phyloP scores from a whole-genome alignment of 495 filamentous ascomycete genomes.

The Annulohypoxylon nitens region DNA sequence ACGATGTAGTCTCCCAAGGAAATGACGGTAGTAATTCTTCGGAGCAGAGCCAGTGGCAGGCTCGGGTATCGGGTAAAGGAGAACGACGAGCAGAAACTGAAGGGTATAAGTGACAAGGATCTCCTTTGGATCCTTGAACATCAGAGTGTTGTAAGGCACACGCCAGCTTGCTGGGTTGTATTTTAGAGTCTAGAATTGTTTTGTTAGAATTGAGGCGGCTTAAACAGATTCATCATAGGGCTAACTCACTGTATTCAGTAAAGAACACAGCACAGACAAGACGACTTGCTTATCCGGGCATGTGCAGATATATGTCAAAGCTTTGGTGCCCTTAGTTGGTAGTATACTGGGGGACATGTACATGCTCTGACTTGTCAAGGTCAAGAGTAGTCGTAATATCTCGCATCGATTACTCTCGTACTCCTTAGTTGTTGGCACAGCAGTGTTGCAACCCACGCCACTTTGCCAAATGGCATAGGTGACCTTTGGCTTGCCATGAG shows the following conservation, averaged over 20 bases:
- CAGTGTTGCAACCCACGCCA: conserved; percentile 93
- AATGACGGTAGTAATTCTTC: conserved; percentile 95
- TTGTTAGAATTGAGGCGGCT: conserved; percentile 40
- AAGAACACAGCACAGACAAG: conserved; percentile 87
- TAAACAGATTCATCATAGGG: background rate
- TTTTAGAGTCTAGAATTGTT: conserved; percentile 79
- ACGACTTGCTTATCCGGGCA: conserved; percentile 92
- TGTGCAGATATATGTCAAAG: conserved; percentile 88
- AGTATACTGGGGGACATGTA: conserved; percentile 88
- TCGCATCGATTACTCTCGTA: conserved; percentile 93
- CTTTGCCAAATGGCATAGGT: conserved; percentile 98
- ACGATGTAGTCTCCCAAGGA: conserved; percentile 89
- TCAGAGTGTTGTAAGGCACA: conserved; percentile 93
- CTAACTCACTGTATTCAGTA: conserved; percentile 89
- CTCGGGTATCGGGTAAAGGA: conserved; percentile 93
- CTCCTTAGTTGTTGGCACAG: conserved; percentile 88
- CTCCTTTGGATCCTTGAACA: conserved; percentile 94
- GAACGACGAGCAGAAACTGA: conserved; percentile 87
- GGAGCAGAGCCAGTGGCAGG: conserved; percentile 67
- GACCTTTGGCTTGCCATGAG: conserved; percentile 80
- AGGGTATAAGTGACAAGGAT: conserved; percentile 91
- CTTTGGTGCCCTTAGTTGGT: conserved; percentile 85
- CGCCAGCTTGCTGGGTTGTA: conserved; percentile 97
- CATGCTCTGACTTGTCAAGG: conserved; percentile 89
- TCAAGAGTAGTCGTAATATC: conserved; percentile 86